These are phyloP conservation scores for Tuber melanosporum DNA, from an alignment of 495 filamentous ascomycete species.

Conservation along the genomic window DNA sequence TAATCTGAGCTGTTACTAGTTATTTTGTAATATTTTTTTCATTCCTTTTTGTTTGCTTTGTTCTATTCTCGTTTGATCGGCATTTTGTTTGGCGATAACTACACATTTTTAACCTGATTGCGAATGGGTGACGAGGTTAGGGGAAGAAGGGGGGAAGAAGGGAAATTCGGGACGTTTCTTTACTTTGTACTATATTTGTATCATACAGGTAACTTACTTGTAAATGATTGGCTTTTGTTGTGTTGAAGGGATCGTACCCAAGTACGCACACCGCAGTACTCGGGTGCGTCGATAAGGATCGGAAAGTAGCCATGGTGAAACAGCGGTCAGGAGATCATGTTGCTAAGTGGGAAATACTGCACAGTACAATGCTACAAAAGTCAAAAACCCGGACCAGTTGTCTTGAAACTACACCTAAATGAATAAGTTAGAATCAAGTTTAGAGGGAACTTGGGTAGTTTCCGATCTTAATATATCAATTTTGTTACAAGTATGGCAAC, in stretches of 20 bases:
- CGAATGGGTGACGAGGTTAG: neutral
- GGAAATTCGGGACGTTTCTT: neutral
- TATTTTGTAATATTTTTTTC: neutral
- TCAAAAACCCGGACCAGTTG: too few species aligned
- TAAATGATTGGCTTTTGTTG: neutral
- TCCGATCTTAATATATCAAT: too few species aligned
- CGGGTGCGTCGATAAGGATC: too few species aligned
- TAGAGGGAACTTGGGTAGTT: too few species aligned
- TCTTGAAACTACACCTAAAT: too few species aligned
- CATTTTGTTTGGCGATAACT: neutral
- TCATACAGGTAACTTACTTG: neutral
- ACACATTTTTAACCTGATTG: neutral
- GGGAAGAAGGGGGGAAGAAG: neutral
- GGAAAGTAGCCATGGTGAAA: too few species aligned
- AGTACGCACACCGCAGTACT: too few species aligned
- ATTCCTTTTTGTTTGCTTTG: neutral
- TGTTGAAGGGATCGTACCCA: neutral
- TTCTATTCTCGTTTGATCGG: neutral
- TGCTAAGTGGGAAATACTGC: too few species aligned
- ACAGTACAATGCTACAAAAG: too few species aligned
- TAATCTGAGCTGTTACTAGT: conserved; percentile 40
- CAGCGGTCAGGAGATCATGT: too few species aligned
- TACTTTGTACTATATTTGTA: neutral
- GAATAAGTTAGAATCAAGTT: too few species aligned
- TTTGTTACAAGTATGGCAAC: too few species aligned